Base-by-base conservation (phyloP, 345 rosid genomes). In the Pelargonium nanum region DNA sequence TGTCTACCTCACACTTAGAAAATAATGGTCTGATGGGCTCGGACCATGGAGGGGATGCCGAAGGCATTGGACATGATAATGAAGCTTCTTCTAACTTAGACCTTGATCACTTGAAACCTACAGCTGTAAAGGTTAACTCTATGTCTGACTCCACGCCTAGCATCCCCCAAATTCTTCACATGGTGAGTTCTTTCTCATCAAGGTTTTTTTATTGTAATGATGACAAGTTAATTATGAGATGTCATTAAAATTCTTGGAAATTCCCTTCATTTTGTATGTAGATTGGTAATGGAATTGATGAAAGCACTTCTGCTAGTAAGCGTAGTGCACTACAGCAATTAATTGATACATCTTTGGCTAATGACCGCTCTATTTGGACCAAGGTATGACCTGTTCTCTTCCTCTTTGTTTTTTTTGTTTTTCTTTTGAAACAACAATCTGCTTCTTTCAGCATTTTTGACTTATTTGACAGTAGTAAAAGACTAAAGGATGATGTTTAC, bases 101-200 rank as follows among this genome's bases (percentile, higher is more conserved):
- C 68, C 75, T 79, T 68, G 68, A 68, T 68, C 75, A 71, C 63
- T 73, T 75, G 57, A 84, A 77, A 58, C 75, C 77, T 60, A 57
- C 87, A 22, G 70, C 80, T 58, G 58, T 81, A 65, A 86, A 81
- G 81, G 75, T 75, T 57, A 80, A 69, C 75, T 65, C 85, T 26
- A 66, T 68, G 59, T 63, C 74, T 32, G 95, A 87, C 60, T 64
- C 81, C 56, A 90, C 85, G 26, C 92, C 97, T 72, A 89, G 99
- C 83, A 86, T 93, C 74, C 96, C 97, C 61, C 97, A 93, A 81
- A 81, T 89, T 81, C 89, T 93, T 75, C 92, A 93, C 75, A 74
- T 81, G 92, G 99, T 93, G 60, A 80, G 85, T 62, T 78, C 13
- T 63, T 53, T 63, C 55, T 45, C 26, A 53, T 17, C 30, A 26